Conservation (phyloP, 305 asterid genomes). For the Rubia balearica region DNA sequence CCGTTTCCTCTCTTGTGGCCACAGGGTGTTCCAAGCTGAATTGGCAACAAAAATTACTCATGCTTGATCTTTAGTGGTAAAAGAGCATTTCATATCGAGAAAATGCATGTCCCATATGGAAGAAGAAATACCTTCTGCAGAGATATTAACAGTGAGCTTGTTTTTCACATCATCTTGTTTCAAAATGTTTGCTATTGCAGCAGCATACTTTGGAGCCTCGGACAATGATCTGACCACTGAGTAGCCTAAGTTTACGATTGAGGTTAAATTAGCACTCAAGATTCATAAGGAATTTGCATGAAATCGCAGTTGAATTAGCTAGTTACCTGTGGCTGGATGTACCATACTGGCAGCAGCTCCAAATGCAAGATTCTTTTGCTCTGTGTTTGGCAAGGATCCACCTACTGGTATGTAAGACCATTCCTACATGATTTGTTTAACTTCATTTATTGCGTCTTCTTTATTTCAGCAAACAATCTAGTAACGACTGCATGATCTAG, state of each 20-base stretch:
- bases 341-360: conserved; percentile 99
- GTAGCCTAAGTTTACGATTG: conserved; percentile 46
- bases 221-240: conserved; percentile 93
- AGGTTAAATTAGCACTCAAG: neutral
- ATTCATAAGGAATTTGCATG: neutral
- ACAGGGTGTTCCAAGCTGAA: conserved; percentile 93
- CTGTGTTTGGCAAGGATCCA: conserved; percentile 92
- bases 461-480: neutral
- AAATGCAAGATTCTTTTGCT: conserved; percentile 90
- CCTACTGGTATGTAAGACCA: conserved; percentile 99
- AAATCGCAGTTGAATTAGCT: neutral
- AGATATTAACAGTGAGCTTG: conserved; percentile 47
- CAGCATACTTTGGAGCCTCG: conserved; percentile 94
- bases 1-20: conserved; percentile 93
- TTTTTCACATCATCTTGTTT: conserved; percentile 35
- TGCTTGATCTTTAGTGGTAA: neutral
- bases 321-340: conserved; percentile 95
- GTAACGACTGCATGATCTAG: conserved; percentile 1
- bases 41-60: neutral
- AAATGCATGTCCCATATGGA: neutral
- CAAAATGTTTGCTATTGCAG: conserved; percentile 64
- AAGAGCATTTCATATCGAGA: neutral
- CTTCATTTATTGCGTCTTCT: neutral
- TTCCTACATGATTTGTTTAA: conserved; percentile 43
- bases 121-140: conserved; percentile 64